These are phyloP conservation scores for Podila horticola DNA, from an alignment of 192 early-diverging fungal species.

Conservation along the genomic window DNA sequence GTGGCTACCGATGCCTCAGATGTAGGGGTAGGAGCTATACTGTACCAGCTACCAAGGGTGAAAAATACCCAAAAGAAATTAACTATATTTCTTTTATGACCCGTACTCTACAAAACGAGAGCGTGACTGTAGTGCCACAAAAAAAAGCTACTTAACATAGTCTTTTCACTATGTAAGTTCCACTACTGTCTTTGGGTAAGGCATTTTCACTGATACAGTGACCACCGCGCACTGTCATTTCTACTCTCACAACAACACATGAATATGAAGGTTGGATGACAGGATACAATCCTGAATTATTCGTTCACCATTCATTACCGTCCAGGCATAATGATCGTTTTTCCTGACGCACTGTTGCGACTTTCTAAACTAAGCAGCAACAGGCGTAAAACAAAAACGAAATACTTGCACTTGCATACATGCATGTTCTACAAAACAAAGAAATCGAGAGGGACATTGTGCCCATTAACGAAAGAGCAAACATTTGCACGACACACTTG, in stretches of 20 bases:
- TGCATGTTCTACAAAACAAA: no score
- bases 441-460: no score
- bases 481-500: no score
- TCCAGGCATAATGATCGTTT: no score
- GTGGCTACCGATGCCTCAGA: background rate
- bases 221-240: background rate
- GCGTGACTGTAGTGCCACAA: background rate
- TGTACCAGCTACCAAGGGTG: no score
- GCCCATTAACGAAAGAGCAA: no score
- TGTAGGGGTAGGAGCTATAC: slow-evolving; percentile 14
- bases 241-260: background rate
- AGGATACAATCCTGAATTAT: background rate
- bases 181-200: slow-evolving; percentile 20
- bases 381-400: no score
- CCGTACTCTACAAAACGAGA: background rate
- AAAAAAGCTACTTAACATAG: slow-evolving; percentile 5
- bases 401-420: no score
- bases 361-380: no score
- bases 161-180: slow-evolving; percentile 20
- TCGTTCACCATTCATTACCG: no score
- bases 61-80: background rate
- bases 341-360: no score
- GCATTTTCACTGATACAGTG: background rate
- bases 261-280: background rate
- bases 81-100: slow-evolving; percentile 6